phyloP scores from a whole-genome alignment of 805 yeast species.

The Saturnispora mendoncae region DNA sequence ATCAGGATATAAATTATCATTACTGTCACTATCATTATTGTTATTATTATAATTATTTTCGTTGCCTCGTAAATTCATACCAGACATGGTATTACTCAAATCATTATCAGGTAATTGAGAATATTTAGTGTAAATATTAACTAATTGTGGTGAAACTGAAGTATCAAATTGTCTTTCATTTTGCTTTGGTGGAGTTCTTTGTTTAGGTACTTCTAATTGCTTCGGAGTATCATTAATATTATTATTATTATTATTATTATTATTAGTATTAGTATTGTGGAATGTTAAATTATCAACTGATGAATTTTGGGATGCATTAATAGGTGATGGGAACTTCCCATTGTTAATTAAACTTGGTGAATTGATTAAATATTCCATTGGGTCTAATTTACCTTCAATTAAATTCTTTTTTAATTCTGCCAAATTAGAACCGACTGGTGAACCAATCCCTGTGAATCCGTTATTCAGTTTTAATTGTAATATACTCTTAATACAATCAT shows the following conservation, averaged over 20 bases:
- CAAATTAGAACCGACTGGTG: slow-evolving; percentile 43
- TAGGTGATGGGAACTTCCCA: neutral
- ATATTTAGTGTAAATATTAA: slow-evolving; percentile 27
- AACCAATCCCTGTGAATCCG: slow-evolving; percentile 76
- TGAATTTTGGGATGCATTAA: neutral
- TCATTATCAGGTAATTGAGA: slow-evolving; percentile 24
- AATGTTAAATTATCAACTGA: neutral
- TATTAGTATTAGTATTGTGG: neutral
- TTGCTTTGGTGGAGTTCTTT: neutral
- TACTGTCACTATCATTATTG: slow-evolving; percentile 3
- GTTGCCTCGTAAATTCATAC: neutral
- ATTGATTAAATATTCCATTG: slow-evolving; percentile 11
- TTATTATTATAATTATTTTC: neutral
- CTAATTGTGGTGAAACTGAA: slow-evolving; percentile 22
- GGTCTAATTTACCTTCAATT: neutral
- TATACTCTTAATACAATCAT: slow-evolving; percentile 42
- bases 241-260: neutral
- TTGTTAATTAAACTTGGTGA: slow-evolving; percentile 5
- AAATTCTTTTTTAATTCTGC: slow-evolving; percentile 19
- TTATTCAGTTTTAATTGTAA: slow-evolving; percentile 42
- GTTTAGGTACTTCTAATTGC: neutral
- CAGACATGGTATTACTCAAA: neutral
- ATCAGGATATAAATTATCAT: slow-evolving; percentile 3
- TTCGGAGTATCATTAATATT: neutral
- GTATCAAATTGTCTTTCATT: too few relatives aligned